phyloP scores from a whole-genome alignment of 2,329 filamentous ascomycete species.

The Lachnellula cervina region DNA sequence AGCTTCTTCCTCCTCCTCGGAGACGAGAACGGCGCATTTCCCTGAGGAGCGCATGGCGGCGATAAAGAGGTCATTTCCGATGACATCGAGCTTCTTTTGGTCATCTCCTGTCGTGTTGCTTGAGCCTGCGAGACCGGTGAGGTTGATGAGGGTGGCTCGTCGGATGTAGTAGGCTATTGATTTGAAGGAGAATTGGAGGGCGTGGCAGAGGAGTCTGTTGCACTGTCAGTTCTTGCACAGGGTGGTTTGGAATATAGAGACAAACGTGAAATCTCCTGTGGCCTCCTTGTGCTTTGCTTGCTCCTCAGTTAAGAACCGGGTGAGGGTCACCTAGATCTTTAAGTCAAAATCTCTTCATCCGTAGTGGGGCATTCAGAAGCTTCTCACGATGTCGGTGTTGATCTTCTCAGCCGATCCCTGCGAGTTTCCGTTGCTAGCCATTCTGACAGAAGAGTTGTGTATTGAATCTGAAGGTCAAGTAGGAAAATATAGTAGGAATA shows the following conservation, averaged over 20 bases:
- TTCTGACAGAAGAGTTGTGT: conserved; percentile 1
- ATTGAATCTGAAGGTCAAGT: background rate
- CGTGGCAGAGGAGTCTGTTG: conserved; percentile 83
- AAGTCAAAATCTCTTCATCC: too few species aligned
- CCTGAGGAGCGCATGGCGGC: conserved; percentile 90
- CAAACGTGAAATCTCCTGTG: conserved; percentile 96
- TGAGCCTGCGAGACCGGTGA: conserved; percentile 89
- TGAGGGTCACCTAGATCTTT: conserved; percentile 57
- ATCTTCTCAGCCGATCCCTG: conserved; percentile 61
- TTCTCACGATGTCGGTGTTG: conserved; percentile 80
- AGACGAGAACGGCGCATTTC: conserved; percentile 88
- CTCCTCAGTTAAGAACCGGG: conserved; percentile 92
- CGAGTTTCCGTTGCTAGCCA: conserved; percentile 10
- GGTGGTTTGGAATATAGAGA: background rate
- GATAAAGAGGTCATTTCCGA: conserved; percentile 97
- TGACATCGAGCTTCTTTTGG: conserved; percentile 99
- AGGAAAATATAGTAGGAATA: background rate
- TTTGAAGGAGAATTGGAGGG: conserved; percentile 99
- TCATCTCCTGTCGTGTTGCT: conserved; percentile 95
- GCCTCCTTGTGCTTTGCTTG: conserved; percentile 90
- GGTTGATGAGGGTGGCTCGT: conserved; percentile 88
- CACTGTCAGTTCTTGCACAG: conserved; percentile 10
- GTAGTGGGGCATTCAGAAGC: too few species aligned
- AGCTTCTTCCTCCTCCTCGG: conserved; percentile 91
- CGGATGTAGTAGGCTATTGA: conserved; percentile 99